These are phyloP conservation scores for Chlamydomonas sp. DNA, from an alignment of 139 green algal species.

Conservation along the genomic window DNA sequence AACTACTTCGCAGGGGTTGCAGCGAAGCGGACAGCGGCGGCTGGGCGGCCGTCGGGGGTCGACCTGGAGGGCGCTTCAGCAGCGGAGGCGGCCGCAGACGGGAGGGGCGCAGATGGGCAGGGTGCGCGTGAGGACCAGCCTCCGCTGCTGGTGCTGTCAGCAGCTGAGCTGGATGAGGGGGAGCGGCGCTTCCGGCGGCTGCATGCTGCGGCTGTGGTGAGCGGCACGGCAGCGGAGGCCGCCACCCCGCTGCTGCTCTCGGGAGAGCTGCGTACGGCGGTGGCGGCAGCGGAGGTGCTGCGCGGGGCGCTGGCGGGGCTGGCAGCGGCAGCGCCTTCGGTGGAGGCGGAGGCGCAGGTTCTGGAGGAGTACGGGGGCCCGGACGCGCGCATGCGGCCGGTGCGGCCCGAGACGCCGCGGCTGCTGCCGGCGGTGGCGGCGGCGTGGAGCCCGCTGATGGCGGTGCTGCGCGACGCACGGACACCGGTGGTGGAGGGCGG, in stretches of 20 bases:
- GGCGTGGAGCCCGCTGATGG: constrained; percentile 69
- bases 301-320: constrained; percentile 55
- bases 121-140: not conserved
- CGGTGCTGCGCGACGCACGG: constrained; percentile 62
- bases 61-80: not conserved
- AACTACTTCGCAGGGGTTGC: too few species aligned
- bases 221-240: constrained; percentile 61
- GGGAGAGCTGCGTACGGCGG: constrained; percentile 42
- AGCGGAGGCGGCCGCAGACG: not conserved
- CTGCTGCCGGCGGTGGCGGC: constrained; percentile 79
- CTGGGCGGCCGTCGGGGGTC: too few species aligned
- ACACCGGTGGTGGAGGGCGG: constrained; percentile 53
- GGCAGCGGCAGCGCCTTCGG: constrained; percentile 35
- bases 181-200: constrained; percentile 48
- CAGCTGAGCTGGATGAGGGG: constrained; percentile 45
- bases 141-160: constrained; percentile 36
- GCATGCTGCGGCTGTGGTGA: constrained; percentile 65
- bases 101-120: too few species aligned
- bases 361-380: constrained; percentile 41
- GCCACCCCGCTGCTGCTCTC: constrained; percentile 67
- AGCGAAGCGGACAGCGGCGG: too few species aligned
- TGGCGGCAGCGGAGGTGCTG: constrained; percentile 25
- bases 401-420: constrained; percentile 60
- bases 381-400: constrained; percentile 42
- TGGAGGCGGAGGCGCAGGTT: constrained; percentile 51